phyloP scores from a whole-genome alignment of 1,139 yeast species.

The Protomyces gravidus region DNA sequence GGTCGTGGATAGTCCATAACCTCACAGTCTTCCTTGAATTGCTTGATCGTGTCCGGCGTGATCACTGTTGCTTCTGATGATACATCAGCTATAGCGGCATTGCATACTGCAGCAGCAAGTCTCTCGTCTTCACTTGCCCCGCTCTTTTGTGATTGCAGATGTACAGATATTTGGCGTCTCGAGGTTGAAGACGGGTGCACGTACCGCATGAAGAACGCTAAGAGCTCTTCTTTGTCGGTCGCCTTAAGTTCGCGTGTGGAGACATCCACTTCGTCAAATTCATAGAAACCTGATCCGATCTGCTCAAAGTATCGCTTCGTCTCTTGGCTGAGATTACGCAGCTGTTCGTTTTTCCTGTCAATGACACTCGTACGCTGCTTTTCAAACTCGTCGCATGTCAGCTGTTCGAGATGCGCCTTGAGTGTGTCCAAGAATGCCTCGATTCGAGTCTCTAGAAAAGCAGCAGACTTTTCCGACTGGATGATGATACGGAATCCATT shows the following conservation, averaged over 20 bases:
- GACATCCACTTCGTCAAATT: slow-evolving; percentile 53
- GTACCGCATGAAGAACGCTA: slow-evolving; percentile 51
- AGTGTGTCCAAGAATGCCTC: slow-evolving; percentile 54
- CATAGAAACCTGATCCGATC: slow-evolving; percentile 70
- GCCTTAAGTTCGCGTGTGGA: slow-evolving; percentile 56
- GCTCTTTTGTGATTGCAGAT: slow-evolving; percentile 32
- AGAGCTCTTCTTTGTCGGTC: slow-evolving; percentile 56
- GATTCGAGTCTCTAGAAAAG: slow-evolving; percentile 72
- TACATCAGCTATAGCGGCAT: slow-evolving; percentile 2
- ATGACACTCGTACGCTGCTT: slow-evolving; percentile 67
- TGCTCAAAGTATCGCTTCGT: slow-evolving; percentile 59
- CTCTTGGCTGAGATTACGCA: slow-evolving; percentile 76
- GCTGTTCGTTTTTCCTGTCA: slow-evolving; percentile 61
- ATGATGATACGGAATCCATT: slow-evolving; percentile 73
- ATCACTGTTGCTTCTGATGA: slow-evolving; percentile 17
- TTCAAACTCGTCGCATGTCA: slow-evolving; percentile 60
- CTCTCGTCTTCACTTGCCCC: slow-evolving; percentile 31
- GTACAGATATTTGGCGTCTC: slow-evolving; percentile 50
- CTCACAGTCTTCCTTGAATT: slow-evolving; percentile 38
- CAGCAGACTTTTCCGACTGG: slow-evolving; percentile 77
- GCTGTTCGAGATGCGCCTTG: slow-evolving; percentile 43
- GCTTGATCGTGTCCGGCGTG: slow-evolving; percentile 33
- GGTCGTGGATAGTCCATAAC: slow-evolving; percentile 42
- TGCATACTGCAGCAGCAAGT: slow-evolving; percentile 15
- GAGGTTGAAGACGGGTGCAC: slow-evolving; percentile 47